Evolutionary conservation across 495 filamentous ascomycete species (phyloP).

Genomic region (Aspergillus indologenus): DNA sequence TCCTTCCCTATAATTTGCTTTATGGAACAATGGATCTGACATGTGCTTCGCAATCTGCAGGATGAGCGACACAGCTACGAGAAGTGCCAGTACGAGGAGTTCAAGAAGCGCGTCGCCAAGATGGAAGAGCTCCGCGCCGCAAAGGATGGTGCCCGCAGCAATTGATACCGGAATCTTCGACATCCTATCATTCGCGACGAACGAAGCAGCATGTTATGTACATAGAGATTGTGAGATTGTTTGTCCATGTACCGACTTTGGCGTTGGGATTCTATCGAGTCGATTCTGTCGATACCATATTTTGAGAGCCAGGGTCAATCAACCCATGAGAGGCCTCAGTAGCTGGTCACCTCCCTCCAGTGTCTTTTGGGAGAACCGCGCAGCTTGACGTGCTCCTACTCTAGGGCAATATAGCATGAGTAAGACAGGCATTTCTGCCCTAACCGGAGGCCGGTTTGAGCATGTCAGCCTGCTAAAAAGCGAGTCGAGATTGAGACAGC

Average conservation of each 20-base stretch:
- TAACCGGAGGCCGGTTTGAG: background rate
- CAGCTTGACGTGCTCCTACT: background rate
- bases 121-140: conserved; percentile 92
- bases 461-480: background rate
- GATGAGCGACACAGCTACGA: conserved; percentile 95
- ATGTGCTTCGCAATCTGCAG: conserved; percentile 39
- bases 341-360: background rate
- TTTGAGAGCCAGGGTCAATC: background rate
- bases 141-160: conserved; percentile 85
- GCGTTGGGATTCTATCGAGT: conserved; percentile 32
- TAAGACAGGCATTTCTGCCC: background rate
- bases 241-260: conserved; percentile 38
- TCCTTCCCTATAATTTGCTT: background rate
- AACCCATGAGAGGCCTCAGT: background rate
- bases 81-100: conserved; percentile 98
- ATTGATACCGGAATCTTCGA: conserved; percentile 50
- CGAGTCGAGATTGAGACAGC: background rate
- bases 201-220: conserved; percentile 42
- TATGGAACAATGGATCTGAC: conserved; percentile 1
- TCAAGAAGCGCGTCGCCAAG: conserved; percentile 96
- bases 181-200: conserved; percentile 18
- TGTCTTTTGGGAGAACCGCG: background rate
- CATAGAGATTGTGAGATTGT: conserved; percentile 44
- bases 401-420: background rate
- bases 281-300: conserved; percentile 16